Percentiles rank a stretch among this genome's conserved stretches.
These are phyloP conservation scores for Globisporangium sylvaticum DNA, from an alignment of 352 stramenopile species.

Conservation along the genomic window DNA sequence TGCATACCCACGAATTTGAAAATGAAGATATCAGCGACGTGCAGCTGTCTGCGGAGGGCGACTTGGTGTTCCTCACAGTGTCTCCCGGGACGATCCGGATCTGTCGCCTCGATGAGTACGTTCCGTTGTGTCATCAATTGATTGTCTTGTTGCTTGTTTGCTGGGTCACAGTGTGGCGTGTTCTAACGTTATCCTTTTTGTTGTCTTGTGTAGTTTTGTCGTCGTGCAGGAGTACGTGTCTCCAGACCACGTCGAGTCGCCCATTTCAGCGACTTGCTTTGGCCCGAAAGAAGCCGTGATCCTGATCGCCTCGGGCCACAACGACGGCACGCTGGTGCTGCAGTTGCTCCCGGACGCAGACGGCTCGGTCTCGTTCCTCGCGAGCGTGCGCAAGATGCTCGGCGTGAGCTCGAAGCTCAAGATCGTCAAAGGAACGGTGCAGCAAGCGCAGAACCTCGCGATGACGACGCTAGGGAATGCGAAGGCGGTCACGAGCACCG, in stretches of 20 bases:
- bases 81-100: conserved; percentile 42
- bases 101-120: conserved; percentile 81
- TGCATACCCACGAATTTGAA: conserved; percentile 45
- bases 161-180: not conserved
- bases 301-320: conserved; percentile 58
- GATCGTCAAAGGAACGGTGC: conserved; percentile 83
- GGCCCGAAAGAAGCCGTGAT: conserved; percentile 79
- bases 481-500: conserved; percentile 79
- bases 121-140: not conserved
- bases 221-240: conserved; percentile 71
- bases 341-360: conserved; percentile 81
- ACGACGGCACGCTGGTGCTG: conserved; percentile 70
- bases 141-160: not conserved
- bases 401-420: conserved; percentile 82
- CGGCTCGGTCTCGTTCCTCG: conserved; percentile 69
- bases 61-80: conserved; percentile 69
- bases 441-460: conserved; percentile 83
- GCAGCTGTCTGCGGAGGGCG: conserved; percentile 61
- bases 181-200: not conserved
- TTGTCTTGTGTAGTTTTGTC: conserved; percentile 42
- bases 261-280: conserved; percentile 60
- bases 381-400: conserved; percentile 66
- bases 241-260: conserved; percentile 20
- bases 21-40: conserved; percentile 44
- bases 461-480: conserved; percentile 80